Evolutionary conservation across 1,284 basidiomycete species (phyloP).

Genomic region (Xerocomus nothofagi): DNA sequence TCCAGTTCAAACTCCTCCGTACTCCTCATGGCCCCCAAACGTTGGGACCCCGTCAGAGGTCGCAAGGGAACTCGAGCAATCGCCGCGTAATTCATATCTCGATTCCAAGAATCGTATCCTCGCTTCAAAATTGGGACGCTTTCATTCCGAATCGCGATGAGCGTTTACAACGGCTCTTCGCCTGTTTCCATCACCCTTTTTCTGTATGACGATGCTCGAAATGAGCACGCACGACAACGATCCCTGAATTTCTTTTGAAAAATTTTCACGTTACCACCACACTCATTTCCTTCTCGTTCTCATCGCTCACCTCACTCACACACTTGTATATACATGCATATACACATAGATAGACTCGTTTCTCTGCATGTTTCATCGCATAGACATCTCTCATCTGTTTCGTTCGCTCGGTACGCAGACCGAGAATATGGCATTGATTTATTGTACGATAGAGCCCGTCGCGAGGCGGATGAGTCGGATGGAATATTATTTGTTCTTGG

Average conservation of each 20-base stretch:
- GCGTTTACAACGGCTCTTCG: constrained; percentile 10
- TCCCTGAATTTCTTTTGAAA: constrained; percentile 20
- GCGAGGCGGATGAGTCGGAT: constrained; percentile 30
- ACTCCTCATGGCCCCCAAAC: constrained; percentile 32
- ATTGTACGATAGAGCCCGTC: constrained; percentile 35
- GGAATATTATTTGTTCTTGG: constrained; percentile 37
- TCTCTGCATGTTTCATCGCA: constrained; percentile 31
- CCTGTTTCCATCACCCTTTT: constrained; percentile 1
- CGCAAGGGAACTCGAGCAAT: constrained; percentile 13
- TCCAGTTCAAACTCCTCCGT: constrained; percentile 32
- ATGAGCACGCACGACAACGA: constrained; percentile 25
- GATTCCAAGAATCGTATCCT: constrained; percentile 5
- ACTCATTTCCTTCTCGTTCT: constrained; percentile 24
- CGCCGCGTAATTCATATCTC: constrained; percentile 12
- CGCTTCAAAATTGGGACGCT: constrained; percentile 21
- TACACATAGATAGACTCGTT: constrained; percentile 37
- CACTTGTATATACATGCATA: constrained; percentile 41
- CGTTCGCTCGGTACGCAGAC: constrained; percentile 5
- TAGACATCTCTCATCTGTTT: constrained; percentile 22
- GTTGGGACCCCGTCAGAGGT: constrained; percentile 15
- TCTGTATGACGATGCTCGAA: constrained; percentile 16
- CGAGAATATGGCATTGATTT: constrained; percentile 37
- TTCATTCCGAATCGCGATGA: constrained; percentile 17
- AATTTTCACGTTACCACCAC: constrained; percentile 23
- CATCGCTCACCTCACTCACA: constrained; percentile 30